Evolutionary conservation across 2,329 filamentous ascomycete species (phyloP), one percentile per base, ranked within the genome.

Genomic region (Clarireedia homoeocarpa): DNA sequence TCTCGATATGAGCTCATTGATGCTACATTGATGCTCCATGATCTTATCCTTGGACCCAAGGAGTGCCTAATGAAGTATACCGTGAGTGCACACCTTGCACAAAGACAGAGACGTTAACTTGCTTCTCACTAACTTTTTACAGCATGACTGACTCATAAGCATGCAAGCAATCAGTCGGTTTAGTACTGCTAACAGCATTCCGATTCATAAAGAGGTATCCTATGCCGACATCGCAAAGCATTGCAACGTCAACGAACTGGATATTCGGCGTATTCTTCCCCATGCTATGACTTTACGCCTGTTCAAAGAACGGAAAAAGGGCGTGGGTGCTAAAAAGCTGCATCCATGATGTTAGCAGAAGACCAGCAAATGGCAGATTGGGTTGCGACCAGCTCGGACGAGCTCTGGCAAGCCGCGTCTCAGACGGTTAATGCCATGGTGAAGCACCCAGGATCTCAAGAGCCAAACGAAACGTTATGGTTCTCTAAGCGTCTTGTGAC

Each of bases 121-220:
- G 20, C 20, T 27, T 10, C 39, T 38, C 10, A 40, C 44, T 54
- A 34, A 54, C 10, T 14, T 30, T 1, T 15, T 1, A 10, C 23
- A 54, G 45, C 36, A 54, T 12, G 36, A 42, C n/a, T 39, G 12
- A 5, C 36, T 55, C 1, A 3, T 49, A 15, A 61, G 59, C 7
- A 44, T 62, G 59, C 61, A 65, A 56, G 63, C 64, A 6, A 63
- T 67, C 44, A 30, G 39, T 23, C 56, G 50, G 4, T 65, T 61
- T 38, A 49, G 57, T 3, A 59, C 68, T 12, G 64, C 61, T 3
- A 40, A 38, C 1, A 55, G 36, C 6, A 40, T 69, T 34, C 55
- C 60, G 3, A n/a, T 60, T 10, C 46, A 63, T 15, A 54, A 59
- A 42, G 56, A 60, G 40, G 51, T 55, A 2, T 57, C 63, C 10